These are phyloP conservation scores for Mortierella sp. DNA, from an alignment of 371 early-diverging fungal genomes.

Conservation along the genomic window DNA sequence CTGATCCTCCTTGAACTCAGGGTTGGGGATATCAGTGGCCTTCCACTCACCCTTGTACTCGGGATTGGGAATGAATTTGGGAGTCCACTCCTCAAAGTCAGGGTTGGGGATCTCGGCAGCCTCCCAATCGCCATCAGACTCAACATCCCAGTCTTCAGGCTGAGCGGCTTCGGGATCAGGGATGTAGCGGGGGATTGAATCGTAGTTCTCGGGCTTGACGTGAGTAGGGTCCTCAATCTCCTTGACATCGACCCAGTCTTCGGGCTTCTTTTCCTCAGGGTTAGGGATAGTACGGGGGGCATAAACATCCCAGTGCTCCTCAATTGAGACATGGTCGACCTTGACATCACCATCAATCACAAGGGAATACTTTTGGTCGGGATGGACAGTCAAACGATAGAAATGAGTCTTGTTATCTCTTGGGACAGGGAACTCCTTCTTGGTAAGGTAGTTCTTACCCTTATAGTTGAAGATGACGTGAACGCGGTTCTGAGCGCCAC, in stretches of 20 bases:
- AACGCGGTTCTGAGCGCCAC: constrained; percentile 92
- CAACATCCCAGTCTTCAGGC: constrained; percentile 95
- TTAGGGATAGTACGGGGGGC: constrained; percentile 88
- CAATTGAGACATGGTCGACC: constrained; percentile 69
- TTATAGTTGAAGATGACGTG: constrained; percentile 96
- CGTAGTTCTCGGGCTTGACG: constrained; percentile 86
- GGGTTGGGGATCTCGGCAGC: constrained; percentile 91
- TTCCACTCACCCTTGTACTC: constrained; percentile 96
- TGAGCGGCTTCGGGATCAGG: constrained; percentile 89
- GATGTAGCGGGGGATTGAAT: constrained; percentile 81
- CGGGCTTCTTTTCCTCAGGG: constrained; percentile 91
- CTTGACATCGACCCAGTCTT: constrained; percentile 93
- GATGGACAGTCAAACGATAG: constrained; percentile 92
- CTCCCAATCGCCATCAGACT: constrained; percentile 92
- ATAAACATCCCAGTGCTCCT: constrained; percentile 90
- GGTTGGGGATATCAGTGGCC: constrained; percentile 92
- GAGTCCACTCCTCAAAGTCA: constrained; percentile 84
- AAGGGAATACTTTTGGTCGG: constrained; percentile 90
- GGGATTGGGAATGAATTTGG: constrained; percentile 93
- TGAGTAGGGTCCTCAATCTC: constrained; percentile 86
- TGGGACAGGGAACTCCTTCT: constrained; percentile 75
- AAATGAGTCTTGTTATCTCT: constrained; percentile 83
- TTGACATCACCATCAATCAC: constrained; percentile 77
- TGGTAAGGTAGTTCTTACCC: constrained; percentile 88
- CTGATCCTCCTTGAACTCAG: constrained; percentile 89